Base-by-base conservation (phyloP, 1,284 basidiomycete species). In the Rhodofomes roseus region DNA sequence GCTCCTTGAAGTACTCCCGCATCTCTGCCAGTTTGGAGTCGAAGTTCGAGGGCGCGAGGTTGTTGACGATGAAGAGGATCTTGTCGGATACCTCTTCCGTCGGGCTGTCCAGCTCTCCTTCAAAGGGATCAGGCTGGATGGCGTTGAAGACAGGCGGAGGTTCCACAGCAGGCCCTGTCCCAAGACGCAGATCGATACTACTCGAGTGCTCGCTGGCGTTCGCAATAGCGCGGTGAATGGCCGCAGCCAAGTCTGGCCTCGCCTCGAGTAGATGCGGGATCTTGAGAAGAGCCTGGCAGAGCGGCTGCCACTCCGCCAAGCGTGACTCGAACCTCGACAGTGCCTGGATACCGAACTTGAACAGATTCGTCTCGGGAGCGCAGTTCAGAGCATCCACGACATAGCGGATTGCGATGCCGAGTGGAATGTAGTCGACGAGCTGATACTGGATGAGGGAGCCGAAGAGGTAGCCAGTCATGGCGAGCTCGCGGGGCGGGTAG, bases 51-150 rank as follows among this genome's bases (percentile, higher is more conserved):
- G 94, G 92, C 0, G 96, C 95, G 56, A 99, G 84, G 68, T 99
- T 98, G 80, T 99, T 99, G 76, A 99, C 89, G 68, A 98, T 95
- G 81, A 99, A 99, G 54, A 99, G 81, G 65, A 99, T 95, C 69
- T 89, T 90, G 81, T 99, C 97, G 23, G 95, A 93, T 23, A 91
- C 77, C 64, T 93, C 92, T 71, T 98, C 94, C 20, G 90, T 85
- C 2, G 96, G 97, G 56, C 81, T 76, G 54, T 82, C 79, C 23
- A 90, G 79, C 60, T 85, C 84, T 36, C 82, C 81, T 34, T 87
- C 81, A 34, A 87, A 68, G 12, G 65, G 67, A 66, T 93, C 90
- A 1, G 89, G 84, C 60, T 83, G 85, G 52, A 95, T 89, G 29
- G 92, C 80, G 2, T 79, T 86, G 76, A 95, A 95, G 22, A 88